phyloP scores from a whole-genome alignment of 2,329 filamentous ascomycete species.

The Thelonectria discophora region DNA sequence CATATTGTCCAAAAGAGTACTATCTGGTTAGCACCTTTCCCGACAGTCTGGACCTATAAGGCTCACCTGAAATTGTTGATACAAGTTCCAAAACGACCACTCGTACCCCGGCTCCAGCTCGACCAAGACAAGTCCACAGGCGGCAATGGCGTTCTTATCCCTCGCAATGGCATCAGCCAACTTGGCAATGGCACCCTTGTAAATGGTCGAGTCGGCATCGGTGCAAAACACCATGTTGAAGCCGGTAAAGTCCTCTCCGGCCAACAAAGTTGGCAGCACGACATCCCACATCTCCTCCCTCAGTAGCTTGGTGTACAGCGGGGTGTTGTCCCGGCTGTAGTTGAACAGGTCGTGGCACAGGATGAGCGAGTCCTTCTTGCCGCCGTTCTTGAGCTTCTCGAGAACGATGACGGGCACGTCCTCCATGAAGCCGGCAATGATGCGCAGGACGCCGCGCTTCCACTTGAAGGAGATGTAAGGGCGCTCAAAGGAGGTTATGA shows the following conservation, averaged over 20 bases:
- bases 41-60: fast-evolving
- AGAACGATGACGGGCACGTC: constrained; percentile 37
- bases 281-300: constrained; percentile 33
- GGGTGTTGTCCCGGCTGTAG: constrained; percentile 29
- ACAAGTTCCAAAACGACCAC: constrained; percentile 38
- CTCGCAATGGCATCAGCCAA: constrained; percentile 29
- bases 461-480: constrained; percentile 35
- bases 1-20: constrained; percentile 37
- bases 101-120: constrained; percentile 36
- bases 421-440: constrained; percentile 34
- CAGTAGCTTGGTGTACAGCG: constrained; percentile 32
- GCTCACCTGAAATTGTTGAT: constrained; percentile 36
- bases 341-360: constrained; percentile 37
- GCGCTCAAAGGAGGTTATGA: constrained; percentile 27
- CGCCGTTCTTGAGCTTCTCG: constrained; percentile 36
- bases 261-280: constrained; percentile 29
- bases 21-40: background rate
- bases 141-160: constrained; percentile 34
- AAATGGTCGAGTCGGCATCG: constrained; percentile 34
- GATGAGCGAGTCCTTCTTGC: constrained; percentile 35
- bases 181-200: constrained; percentile 31
- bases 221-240: constrained; percentile 39
- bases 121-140: constrained; percentile 32
- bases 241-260: constrained; percentile 22
- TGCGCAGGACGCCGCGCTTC: constrained; percentile 31